A percentile compares a stretch with the other conserved stretches of the same genome.
phyloP scores from a whole-genome alignment of 495 filamentous ascomycete species.

The Diplogelasinospora grovesii region DNA sequence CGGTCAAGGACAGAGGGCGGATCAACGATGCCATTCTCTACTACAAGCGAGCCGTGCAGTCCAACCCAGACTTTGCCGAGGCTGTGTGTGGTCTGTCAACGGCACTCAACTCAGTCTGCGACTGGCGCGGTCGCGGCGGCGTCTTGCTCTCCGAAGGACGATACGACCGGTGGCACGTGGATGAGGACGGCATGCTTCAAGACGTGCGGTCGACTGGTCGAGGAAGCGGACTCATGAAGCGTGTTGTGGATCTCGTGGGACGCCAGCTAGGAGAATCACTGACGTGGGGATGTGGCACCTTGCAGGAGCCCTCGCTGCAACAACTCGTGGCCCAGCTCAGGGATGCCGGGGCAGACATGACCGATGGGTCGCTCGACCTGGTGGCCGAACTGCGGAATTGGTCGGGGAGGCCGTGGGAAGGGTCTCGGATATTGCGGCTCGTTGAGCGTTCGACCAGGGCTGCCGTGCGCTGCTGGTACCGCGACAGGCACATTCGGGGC shows the following conservation, averaged over 20 bases:
- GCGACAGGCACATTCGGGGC: constrained; percentile 65
- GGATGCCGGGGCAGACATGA: constrained; percentile 19
- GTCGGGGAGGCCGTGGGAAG: constrained; percentile 78
- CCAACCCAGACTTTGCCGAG: constrained; percentile 94
- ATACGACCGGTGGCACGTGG: constrained; percentile 91
- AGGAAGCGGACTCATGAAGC: constrained; percentile 80
- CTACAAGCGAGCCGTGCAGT: constrained; percentile 81
- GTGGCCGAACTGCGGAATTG: constrained; percentile 53
- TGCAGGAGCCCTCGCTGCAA: constrained; percentile 46
- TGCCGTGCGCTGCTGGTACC: constrained; percentile 82
- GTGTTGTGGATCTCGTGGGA: constrained; percentile 90
- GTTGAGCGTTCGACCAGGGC: constrained; percentile 76
- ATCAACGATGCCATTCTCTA: constrained; percentile 89
- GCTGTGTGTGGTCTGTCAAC: constrained; percentile 95
- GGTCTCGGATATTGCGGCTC: constrained; percentile 75
- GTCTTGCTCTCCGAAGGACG: constrained; percentile 63
- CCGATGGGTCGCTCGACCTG: constrained; percentile 24
- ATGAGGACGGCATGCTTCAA: constrained; percentile 74
- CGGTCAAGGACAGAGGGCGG: constrained; percentile 92
- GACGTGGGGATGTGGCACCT: constrained; percentile 71
- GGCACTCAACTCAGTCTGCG: constrained; percentile 93
- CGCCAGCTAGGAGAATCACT: constrained; percentile 86
- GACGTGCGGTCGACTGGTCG: constrained; percentile 58
- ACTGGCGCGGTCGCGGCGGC: constrained; percentile 87
- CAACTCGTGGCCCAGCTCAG: constrained; percentile 43